phyloP scores from a whole-genome alignment of 139 green algal genomes.

The Chlamydomonas asymmetrica region DNA sequence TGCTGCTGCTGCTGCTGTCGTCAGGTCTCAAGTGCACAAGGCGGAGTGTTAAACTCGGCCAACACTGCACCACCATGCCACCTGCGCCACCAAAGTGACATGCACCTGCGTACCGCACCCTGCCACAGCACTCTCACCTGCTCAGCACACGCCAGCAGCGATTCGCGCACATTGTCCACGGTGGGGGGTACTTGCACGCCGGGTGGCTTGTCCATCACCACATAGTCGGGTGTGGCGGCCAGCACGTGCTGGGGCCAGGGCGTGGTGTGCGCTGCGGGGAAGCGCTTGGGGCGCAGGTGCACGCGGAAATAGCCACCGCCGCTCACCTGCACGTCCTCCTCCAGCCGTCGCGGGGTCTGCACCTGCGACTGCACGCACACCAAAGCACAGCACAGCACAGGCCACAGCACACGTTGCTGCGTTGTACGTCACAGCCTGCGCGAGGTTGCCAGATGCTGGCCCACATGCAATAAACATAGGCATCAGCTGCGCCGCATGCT shows the following conservation, averaged over 20 bases:
- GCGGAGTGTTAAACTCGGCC: background rate
- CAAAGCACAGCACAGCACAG: background rate
- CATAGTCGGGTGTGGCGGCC: conserved; percentile 34
- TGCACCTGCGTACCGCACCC: background rate
- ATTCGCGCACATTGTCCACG: conserved; percentile 63
- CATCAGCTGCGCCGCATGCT: too few species aligned
- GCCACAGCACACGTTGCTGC: too few species aligned
- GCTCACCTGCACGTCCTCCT: background rate
- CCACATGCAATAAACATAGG: too few species aligned
- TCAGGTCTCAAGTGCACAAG: background rate
- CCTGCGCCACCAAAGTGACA: background rate
- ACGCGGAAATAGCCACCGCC: conserved; percentile 66
- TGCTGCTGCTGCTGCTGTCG: background rate
- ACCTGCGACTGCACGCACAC: background rate
- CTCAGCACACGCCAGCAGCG: conserved; percentile 38
- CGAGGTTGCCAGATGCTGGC: too few species aligned
- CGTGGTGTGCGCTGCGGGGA: conserved; percentile 57
- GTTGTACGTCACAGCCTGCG: too few species aligned
- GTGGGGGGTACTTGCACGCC: conserved; percentile 65
- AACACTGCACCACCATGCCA: background rate
- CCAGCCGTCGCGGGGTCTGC: conserved; percentile 22
- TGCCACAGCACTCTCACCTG: conserved; percentile 25
- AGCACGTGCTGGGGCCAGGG: conserved; percentile 52
- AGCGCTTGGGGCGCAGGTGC: conserved; percentile 79
- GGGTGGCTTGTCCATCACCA: conserved; percentile 84